Evolutionary conservation across 2,329 filamentous ascomycete species (phyloP).

Genomic region (Bipolaris sorokiniana): DNA sequence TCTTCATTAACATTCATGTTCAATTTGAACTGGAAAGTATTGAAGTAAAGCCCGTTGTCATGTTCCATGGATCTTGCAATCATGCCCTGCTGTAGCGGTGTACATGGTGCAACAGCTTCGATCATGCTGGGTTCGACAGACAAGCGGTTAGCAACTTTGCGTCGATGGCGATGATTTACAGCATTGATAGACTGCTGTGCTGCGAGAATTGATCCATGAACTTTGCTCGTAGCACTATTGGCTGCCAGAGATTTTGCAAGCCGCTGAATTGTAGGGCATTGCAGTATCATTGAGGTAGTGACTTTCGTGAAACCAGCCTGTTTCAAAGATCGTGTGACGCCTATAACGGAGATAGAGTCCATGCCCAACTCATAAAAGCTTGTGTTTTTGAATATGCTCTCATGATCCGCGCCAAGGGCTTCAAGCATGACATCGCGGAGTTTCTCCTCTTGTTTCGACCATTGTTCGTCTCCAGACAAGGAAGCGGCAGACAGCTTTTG

Average conservation of each 20-base stretch:
- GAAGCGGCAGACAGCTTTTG: constrained; percentile 56
- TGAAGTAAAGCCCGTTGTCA: constrained; percentile 72
- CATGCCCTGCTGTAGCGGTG: constrained; percentile 85
- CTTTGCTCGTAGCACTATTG: background rate
- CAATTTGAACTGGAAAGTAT: constrained; percentile 70
- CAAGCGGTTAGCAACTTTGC: constrained; percentile 61
- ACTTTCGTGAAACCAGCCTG: constrained; percentile 65
- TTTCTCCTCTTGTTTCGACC: constrained; percentile 50
- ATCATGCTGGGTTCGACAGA: constrained; percentile 60
- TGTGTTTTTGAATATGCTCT: constrained; percentile 59
- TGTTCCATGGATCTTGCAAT: constrained; percentile 71
- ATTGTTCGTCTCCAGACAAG: constrained; percentile 24
- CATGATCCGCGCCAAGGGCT: constrained; percentile 56
- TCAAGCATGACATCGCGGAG: constrained; percentile 63
- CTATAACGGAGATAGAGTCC: constrained; percentile 84
- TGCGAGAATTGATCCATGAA: constrained; percentile 51
- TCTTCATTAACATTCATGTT: constrained; percentile 51
- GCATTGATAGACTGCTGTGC: constrained; percentile 68
- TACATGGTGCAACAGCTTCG: constrained; percentile 80
- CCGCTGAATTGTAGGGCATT: constrained; percentile 54
- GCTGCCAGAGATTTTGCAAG: constrained; percentile 46
- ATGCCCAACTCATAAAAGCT: constrained; percentile 87
- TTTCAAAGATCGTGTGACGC: constrained; percentile 69
- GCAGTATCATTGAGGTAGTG: constrained; percentile 71
- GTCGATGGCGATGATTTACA: constrained; percentile 66